phyloP scores from a whole-genome alignment of 495 filamentous ascomycete genomes.

The Penicillium simplicissimum region DNA sequence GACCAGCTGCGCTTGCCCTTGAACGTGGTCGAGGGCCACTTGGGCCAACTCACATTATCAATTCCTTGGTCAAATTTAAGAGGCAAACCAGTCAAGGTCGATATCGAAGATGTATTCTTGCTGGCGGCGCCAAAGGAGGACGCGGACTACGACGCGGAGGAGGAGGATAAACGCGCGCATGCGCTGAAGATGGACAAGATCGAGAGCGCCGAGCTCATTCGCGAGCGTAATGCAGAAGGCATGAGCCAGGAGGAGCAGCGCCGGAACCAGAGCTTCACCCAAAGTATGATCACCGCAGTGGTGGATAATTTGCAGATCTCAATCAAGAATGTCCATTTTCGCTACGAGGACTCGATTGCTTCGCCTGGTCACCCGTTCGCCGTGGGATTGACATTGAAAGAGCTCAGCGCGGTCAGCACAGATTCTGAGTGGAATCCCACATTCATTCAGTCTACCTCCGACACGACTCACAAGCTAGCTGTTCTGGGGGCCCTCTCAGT shows the following conservation, averaged over 20 bases:
- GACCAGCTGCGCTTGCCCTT: slow-evolving; percentile 94
- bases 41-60: slow-evolving; percentile 83
- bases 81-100: slow-evolving; percentile 89
- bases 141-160: slow-evolving; percentile 86
- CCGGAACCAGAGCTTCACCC: slow-evolving; percentile 93
- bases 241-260: slow-evolving; percentile 93
- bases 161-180: slow-evolving; percentile 81
- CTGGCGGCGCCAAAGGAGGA: slow-evolving; percentile 93
- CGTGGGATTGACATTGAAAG: slow-evolving; percentile 84
- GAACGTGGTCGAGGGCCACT: slow-evolving; percentile 93
- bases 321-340: slow-evolving; percentile 95
- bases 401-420: slow-evolving; percentile 94
- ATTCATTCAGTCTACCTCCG: slow-evolving; percentile 82
- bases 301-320: slow-evolving; percentile 97
- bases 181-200: slow-evolving; percentile 95
- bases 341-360: slow-evolving; percentile 96
- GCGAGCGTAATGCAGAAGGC: slow-evolving; percentile 87
- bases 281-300: slow-evolving; percentile 91
- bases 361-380: slow-evolving; percentile 95
- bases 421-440: slow-evolving; percentile 91
- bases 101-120: slow-evolving; percentile 94
- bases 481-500: slow-evolving; percentile 83
- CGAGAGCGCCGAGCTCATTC: slow-evolving; percentile 90
- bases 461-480: slow-evolving; percentile 87
- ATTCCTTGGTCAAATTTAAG: slow-evolving; percentile 97